Evolutionary conservation across 768 basidiomycete genomes (phyloP).

Genomic region (Boletus edulis): DNA sequence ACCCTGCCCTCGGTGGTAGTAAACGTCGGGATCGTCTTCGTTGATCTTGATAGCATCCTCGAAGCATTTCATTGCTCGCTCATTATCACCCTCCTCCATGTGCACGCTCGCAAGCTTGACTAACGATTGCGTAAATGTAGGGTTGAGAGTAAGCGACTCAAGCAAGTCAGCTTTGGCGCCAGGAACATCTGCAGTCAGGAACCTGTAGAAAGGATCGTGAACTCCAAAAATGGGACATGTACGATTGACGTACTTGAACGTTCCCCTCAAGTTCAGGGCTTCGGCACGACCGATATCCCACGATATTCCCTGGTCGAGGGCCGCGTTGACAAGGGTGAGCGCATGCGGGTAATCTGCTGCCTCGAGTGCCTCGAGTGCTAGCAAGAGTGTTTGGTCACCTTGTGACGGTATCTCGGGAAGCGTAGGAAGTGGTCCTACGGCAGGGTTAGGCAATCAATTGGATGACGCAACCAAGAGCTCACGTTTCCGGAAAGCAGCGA

Average conservation of each 20-base stretch:
- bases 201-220: conserved; percentile 44
- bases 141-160: conserved; percentile 66
- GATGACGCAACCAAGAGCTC: conserved; percentile 27
- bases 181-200: conserved; percentile 80
- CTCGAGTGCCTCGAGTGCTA: conserved; percentile 79
- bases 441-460: neutral
- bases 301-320: conserved; percentile 83
- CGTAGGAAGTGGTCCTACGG: conserved; percentile 58
- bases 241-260: conserved; percentile 76
- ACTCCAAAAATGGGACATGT: neutral
- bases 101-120: conserved; percentile 97
- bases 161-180: conserved; percentile 84
- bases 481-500: conserved; percentile 94
- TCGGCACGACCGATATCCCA: conserved; percentile 75
- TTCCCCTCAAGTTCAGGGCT: conserved; percentile 90
- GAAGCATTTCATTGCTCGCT: conserved; percentile 85
- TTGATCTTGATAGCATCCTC: conserved; percentile 85
- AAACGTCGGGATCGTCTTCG: conserved; percentile 88
- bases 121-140: conserved; percentile 77
- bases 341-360: conserved; percentile 85
- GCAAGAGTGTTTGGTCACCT: conserved; percentile 80
- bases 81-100: conserved; percentile 90
- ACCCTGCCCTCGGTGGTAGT: conserved; percentile 99
- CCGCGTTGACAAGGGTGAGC: conserved; percentile 75
- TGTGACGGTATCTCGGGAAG: conserved; percentile 73